Conservation (phyloP, 345 rosid genomes). For the Streptanthus diversifolius region DNA sequence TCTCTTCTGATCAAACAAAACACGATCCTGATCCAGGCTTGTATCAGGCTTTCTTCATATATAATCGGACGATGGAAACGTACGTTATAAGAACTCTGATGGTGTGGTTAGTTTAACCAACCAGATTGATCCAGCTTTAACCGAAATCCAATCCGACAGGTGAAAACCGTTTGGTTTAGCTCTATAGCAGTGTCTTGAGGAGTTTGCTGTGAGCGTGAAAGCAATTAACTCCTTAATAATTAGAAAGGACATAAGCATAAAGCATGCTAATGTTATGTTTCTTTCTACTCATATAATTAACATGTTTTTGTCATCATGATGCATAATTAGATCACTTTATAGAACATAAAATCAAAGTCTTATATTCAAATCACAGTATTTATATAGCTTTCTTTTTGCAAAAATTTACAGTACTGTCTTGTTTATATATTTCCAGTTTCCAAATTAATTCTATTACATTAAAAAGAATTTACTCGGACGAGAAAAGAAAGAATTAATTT, state of each 20-base stretch:
- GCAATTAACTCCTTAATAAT: background rate
- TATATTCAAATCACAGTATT: background rate
- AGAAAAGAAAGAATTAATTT: background rate
- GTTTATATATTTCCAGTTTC: background rate
- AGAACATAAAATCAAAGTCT: background rate
- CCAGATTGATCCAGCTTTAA: background rate
- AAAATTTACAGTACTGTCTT: too few relatives aligned
- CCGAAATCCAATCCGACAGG: background rate
- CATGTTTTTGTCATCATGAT: slow-evolving; percentile 9
- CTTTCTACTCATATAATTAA: background rate
- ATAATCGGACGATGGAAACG: background rate
- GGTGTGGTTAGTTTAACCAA: slow-evolving; percentile 1
- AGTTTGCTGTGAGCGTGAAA: background rate
- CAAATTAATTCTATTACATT: background rate
- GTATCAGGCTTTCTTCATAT: background rate
- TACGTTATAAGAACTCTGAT: background rate
- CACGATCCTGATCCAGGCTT: too few relatives aligned
- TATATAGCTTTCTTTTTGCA: background rate
- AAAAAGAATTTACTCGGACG: background rate
- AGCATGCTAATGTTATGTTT: slow-evolving; percentile 16
- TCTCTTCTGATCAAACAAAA: too few relatives aligned
- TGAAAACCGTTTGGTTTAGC: background rate
- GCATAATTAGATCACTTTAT: slow-evolving; percentile 3
- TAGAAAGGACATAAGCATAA: slow-evolving; percentile 7
- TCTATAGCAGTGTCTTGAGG: background rate